phyloP scores from a whole-genome alignment of 495 filamentous ascomycete genomes.

The Trichoderma virens region DNA sequence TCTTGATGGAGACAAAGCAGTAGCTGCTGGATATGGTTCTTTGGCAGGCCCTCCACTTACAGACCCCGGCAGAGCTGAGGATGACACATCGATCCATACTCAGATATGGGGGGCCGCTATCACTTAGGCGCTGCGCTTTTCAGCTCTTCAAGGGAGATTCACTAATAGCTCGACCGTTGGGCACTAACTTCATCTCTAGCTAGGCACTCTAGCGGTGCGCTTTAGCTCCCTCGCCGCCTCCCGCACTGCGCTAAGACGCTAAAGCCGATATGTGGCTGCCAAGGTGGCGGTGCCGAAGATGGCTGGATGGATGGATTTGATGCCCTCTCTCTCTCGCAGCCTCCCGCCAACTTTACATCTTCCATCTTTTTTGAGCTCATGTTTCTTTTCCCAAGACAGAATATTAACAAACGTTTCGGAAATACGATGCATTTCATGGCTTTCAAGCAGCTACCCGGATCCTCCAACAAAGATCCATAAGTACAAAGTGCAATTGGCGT shows the following conservation, averaged over 20 bases:
- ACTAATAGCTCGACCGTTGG: neutral
- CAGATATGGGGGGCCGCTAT: neutral
- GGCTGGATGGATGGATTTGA: no score
- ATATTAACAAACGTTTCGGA: neutral
- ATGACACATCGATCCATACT: no score
- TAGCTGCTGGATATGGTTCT: neutral
- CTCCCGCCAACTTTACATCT: no score
- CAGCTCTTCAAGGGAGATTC: neutral
- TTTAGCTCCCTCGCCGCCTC: neutral
- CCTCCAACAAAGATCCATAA: neutral
- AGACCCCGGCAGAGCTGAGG: conserved; percentile 1
- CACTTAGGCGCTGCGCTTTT: neutral
- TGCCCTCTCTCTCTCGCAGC: no score
- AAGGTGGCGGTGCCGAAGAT: neutral
- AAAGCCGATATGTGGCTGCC: neutral
- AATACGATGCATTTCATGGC: neutral
- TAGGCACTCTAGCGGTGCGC: neutral
- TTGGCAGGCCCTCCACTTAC: neutral
- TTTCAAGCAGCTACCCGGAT: neutral
- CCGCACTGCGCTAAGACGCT: neutral
- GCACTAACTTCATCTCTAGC: neutral
- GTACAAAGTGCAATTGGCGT: no score
- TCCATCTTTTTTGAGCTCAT: neutral
- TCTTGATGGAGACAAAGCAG: neutral
- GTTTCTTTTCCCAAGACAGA: neutral